phyloP scores from a whole-genome alignment of 2,329 filamentous ascomycete genomes.

The Clarireedia hainanense region DNA sequence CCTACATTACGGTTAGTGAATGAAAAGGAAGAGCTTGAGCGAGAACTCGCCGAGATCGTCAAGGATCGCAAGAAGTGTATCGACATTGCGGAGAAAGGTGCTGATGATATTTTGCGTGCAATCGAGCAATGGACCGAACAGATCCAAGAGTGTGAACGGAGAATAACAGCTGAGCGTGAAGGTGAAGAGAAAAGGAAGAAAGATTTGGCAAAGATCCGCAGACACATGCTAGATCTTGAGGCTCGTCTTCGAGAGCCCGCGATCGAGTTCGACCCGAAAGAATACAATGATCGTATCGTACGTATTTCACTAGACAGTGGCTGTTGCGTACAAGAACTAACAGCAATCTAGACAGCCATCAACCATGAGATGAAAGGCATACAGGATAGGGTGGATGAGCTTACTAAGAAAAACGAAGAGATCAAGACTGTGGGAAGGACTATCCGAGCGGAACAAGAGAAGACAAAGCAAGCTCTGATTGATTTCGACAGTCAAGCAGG shows the following conservation, averaged over 20 bases:
- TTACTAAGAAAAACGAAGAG: slow-evolving; percentile 22
- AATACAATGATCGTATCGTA: slow-evolving; percentile 68
- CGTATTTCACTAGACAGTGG: slow-evolving; percentile 28
- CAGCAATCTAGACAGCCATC: slow-evolving; percentile 42
- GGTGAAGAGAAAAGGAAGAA: slow-evolving; percentile 40
- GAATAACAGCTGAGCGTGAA: slow-evolving; percentile 44
- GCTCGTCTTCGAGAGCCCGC: slow-evolving; percentile 54
- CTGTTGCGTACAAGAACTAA: not conserved
- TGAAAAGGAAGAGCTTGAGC: slow-evolving; percentile 59
- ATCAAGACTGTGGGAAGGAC: slow-evolving; percentile 28
- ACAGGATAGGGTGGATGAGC: slow-evolving; percentile 30
- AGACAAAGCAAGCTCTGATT: slow-evolving; percentile 41
- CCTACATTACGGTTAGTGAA: slow-evolving; percentile 65
- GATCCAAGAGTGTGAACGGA: slow-evolving; percentile 33
- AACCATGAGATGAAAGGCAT: slow-evolving; percentile 49
- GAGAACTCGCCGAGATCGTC: slow-evolving; percentile 48
- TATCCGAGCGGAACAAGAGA: slow-evolving; percentile 33
- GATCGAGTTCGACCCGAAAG: slow-evolving; percentile 57
- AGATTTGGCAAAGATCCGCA: slow-evolving; percentile 42
- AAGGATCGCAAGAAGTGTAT: slow-evolving; percentile 46
- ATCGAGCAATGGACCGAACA: slow-evolving; percentile 36
- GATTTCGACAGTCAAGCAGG: slow-evolving; percentile 67
- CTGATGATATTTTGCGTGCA: slow-evolving; percentile 31
- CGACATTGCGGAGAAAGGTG: slow-evolving; percentile 44
- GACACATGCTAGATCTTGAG: slow-evolving; percentile 55